Evolutionary conservation across 441 rosid species (phyloP).

Genomic region (Erodium chrysanthum): DNA sequence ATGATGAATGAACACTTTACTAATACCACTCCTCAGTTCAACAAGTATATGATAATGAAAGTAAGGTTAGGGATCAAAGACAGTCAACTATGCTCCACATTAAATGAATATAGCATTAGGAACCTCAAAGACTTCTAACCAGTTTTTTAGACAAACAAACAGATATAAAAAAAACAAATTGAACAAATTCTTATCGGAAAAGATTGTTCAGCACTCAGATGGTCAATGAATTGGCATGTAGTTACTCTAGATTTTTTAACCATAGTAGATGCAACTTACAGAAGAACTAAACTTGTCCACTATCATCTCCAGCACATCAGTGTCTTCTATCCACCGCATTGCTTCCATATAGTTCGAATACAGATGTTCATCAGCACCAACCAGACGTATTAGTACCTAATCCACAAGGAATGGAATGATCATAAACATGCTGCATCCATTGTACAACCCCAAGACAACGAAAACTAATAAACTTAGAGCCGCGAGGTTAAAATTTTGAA

Average conservation of each 20-base stretch:
- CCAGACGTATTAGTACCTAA: conserved; percentile 73
- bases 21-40: conserved; percentile 6
- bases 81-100: background rate
- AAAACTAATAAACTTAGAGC: background rate
- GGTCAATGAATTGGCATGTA: conserved; percentile 1
- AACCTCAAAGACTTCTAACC: background rate
- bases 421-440: background rate
- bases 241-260: conserved; percentile 3
- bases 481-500: background rate
- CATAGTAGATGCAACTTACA: conserved; percentile 36
- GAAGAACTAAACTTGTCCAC: conserved; percentile 87
- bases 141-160: background rate
- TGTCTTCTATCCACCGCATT: conserved; percentile 86
- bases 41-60: background rate
- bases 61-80: background rate
- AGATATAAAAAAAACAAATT: background rate
- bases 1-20: conserved; percentile 3
- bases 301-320: conserved; percentile 82
- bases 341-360: conserved; percentile 57
- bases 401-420: conserved; percentile 16
- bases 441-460: background rate
- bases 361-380: conserved; percentile 86
- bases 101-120: background rate
- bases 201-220: background rate
- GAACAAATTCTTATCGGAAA: background rate